phyloP scores from a whole-genome alignment of 2,329 filamentous ascomycete species.

The Neospermospora avenae region DNA sequence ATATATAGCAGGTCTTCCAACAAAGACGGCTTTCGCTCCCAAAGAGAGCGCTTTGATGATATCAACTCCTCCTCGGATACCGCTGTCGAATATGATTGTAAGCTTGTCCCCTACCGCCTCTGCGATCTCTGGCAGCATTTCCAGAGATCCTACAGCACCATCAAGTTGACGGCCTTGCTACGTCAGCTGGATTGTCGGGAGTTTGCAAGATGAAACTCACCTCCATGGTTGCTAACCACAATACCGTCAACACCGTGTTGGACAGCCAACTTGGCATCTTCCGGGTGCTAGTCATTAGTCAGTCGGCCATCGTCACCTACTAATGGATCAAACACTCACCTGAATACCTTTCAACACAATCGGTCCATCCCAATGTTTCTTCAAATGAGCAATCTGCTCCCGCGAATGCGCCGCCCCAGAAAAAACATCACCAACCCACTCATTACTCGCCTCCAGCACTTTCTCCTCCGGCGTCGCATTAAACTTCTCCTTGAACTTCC shows the following conservation, averaged over 20 bases:
- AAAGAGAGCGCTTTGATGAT: slow-evolving; percentile 55
- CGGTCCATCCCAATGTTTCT: slow-evolving; percentile 59
- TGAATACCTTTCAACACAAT: slow-evolving; percentile 61
- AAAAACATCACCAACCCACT: slow-evolving; percentile 53
- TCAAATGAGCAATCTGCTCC: slow-evolving; percentile 58
- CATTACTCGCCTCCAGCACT: slow-evolving; percentile 46
- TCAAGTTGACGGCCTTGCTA: slow-evolving; percentile 50
- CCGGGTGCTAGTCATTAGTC: slow-evolving; percentile 35
- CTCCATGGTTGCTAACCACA: slow-evolving; percentile 56
- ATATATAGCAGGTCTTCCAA: slow-evolving; percentile 57
- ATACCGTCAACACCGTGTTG: slow-evolving; percentile 47
- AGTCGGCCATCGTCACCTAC: background rate
- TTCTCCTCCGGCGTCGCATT: slow-evolving; percentile 44
- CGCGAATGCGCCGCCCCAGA: slow-evolving; percentile 53
- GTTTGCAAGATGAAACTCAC: slow-evolving; percentile 37
- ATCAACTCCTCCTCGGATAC: slow-evolving; percentile 53
- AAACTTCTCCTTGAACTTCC: slow-evolving; percentile 51
- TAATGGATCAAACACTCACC: background rate
- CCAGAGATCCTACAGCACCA: slow-evolving; percentile 51
- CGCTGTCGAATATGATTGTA: slow-evolving; percentile 60
- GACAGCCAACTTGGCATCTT: slow-evolving; percentile 47
- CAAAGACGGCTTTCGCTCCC: slow-evolving; percentile 54
- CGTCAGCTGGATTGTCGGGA: background rate
- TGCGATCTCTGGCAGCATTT: slow-evolving; percentile 57
- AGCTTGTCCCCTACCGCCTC: slow-evolving; percentile 57